Base-by-base conservation (phyloP, 495 filamentous ascomycete genomes). In the Entonaema liquescens region DNA sequence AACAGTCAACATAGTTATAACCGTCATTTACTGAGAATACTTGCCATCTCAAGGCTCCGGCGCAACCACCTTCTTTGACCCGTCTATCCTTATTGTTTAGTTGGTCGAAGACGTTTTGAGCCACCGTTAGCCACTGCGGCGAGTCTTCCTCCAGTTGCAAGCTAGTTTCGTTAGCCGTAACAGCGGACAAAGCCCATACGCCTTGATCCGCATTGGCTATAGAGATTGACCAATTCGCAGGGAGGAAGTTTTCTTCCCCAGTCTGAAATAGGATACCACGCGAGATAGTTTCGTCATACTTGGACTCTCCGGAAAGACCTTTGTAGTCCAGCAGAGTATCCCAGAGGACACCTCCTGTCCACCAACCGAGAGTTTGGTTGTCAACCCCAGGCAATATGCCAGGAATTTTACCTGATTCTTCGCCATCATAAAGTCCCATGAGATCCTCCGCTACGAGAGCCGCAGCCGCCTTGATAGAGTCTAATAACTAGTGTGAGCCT, bases 131-230 rank as follows among this genome's bases (percentile, higher is more conserved):
- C 90, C 88, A 93, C 59, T 88, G 87, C 26, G 83, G 88, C 59
- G 85, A 62, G 55, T 81, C 81, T 1, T 59, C 36, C 15, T 82
- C 79, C 19, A 87, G 80, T 23, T 88, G 85, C 70, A 90, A 89
- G 58, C 86, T 89, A 38, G 84, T 78, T 78, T 93, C 89, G 15
- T 90, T 87, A 6, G 90, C 89, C 15, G 84, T 81, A 83, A 94
- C 86, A 33, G 86, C 88, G 35, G 90, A 84, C 73, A 92, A 83
- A 44, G 80, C 88, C 91, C 89, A 92, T 72, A 91, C 88, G 33
- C 74, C 85, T 76, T 92, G 91, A 76, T 94, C 92, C 69, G 93
- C 91, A 68, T 94, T 95, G 54, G 90, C 91, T 61, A 89, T 85
- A 0, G 85, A 85, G 49, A 84, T 83, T 12, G 88, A 89, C 74